Conservation (phyloP, 768 basidiomycete species). For the Pisolithus microcarpus region DNA sequence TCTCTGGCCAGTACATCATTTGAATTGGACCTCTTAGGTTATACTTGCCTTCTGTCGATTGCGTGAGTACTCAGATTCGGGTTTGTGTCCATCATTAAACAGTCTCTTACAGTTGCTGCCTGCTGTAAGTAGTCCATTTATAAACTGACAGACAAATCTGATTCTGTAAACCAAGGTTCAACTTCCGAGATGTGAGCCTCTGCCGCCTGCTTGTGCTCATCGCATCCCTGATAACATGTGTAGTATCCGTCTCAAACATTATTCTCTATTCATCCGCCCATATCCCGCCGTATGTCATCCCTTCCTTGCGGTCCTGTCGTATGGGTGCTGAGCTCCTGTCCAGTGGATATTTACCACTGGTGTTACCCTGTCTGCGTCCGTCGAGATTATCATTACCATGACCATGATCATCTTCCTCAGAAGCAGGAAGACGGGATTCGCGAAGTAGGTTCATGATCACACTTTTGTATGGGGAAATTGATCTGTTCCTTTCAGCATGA, state of each 20-base stretch:
- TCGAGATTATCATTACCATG: slow-evolving; percentile 26
- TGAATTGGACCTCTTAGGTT: slow-evolving; percentile 7
- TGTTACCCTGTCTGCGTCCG: slow-evolving; percentile 27
- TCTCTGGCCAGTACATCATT: neutral
- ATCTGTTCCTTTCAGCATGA: slow-evolving; percentile 29
- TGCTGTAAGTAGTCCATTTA: slow-evolving; percentile 15
- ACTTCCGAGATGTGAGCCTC: slow-evolving; percentile 26
- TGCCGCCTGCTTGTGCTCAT: neutral
- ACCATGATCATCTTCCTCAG: slow-evolving; percentile 28
- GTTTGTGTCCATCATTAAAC: neutral
- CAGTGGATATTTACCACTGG: slow-evolving; percentile 28
- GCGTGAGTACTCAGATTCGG: slow-evolving; percentile 12
- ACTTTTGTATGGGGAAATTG: neutral
- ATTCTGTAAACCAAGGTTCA: slow-evolving; percentile 15
- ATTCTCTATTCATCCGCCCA: slow-evolving; percentile 24
- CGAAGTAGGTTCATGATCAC: slow-evolving; percentile 10
- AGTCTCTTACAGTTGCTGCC: slow-evolving; percentile 17
- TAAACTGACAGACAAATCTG: neutral
- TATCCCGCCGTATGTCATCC: slow-evolving; percentile 20
- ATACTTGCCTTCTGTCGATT: slow-evolving; percentile 29
- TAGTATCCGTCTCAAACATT: slow-evolving; percentile 23
- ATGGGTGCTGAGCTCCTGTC: neutral
- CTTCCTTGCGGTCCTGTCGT: neutral
- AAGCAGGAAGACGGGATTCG: slow-evolving; percentile 26
- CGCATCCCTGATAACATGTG: neutral